phyloP scores from a whole-genome alignment of 1,284 basidiomycete genomes.

The Cutaneotrichosporon curvatum region DNA sequence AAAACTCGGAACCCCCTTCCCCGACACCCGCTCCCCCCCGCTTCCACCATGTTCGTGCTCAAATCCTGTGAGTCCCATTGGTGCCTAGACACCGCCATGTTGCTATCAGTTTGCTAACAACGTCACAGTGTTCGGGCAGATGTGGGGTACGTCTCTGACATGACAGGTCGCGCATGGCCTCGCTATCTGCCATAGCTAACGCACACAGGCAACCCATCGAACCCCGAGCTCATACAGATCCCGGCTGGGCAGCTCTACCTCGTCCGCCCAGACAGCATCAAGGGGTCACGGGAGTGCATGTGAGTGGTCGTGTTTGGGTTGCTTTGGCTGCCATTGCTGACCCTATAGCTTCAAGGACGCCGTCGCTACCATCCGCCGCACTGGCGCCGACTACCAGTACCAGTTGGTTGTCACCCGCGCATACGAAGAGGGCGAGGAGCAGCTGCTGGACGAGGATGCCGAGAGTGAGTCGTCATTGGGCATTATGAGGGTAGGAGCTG shows the following conservation, averaged over 20 bases:
- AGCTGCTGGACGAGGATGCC: conserved; percentile 86
- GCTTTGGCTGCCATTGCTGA: not conserved
- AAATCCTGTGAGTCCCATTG: conserved; percentile 66
- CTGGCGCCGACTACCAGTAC: conserved; percentile 76
- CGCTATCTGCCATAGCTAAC: not conserved
- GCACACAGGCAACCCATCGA: conserved; percentile 56
- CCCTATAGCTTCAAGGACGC: conserved; percentile 97
- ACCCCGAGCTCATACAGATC: conserved; percentile 89
- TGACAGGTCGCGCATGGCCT: not conserved
- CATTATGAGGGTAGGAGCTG: too few relatives aligned
- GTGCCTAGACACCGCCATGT: too few relatives aligned
- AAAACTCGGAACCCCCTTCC: too few relatives aligned
- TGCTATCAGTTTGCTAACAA: conserved; percentile 11
- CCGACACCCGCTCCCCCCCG: not conserved
- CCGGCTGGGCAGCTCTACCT: conserved; percentile 87
- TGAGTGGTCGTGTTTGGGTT: conserved; percentile 48
- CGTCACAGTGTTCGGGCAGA: conserved; percentile 77
- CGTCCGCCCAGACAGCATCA: conserved; percentile 80
- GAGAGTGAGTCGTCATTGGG: conserved; percentile 70
- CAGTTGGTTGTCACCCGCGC: conserved; percentile 94
- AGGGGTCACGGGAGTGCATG: conserved; percentile 96
- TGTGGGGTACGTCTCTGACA: conserved; percentile 69
- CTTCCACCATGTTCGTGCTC: conserved; percentile 61
- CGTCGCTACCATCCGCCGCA: conserved; percentile 83
- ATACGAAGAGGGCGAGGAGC: conserved; percentile 91